Base-by-base conservation (phyloP, 2,329 filamentous ascomycete species). In the Hirsutella thompsonii region DNA sequence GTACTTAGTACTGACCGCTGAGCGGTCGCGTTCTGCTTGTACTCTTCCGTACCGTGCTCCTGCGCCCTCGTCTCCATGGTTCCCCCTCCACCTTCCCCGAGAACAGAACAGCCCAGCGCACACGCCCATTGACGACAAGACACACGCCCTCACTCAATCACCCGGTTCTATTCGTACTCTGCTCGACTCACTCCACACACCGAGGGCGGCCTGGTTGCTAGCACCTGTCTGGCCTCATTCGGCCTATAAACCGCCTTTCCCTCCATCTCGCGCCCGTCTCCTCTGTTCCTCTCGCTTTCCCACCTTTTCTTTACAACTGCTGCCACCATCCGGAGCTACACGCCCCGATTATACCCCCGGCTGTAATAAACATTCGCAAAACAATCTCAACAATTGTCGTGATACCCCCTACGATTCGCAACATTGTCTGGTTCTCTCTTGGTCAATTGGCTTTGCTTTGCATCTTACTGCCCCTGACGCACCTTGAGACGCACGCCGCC, bases 241-340 rank as follows among this genome's bases (percentile, higher is more conserved):
- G 42, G 16, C 16, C 20, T 36, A 37, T 55, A 55, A 55, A 48
- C 48, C 45, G 43, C 36, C 40, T 35, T n/a, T n/a, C 30, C 20
- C 30, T 36, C 20, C 18, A 20, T 8, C 32, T 28, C 33, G 26
- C 39, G 11, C 35, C 19, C 26, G 16, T 21, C 18, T 9, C n/a
- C 16, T 30, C 23, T 23, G 4, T 21, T 18, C 23, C 18, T 2
- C 23, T 20, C n/a, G n/a, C 13, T 14, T 14, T 37, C 14, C 21
- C 8, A 16, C 14, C 29, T 35, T 3, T 16, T 28, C 13, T 9
- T 34, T 16, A 18, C 16, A 16, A 16, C 32, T 34, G 32, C 14
- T 18, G 32, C 32, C n/a, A 16, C 14, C 13, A 3, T 8, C 14
- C 13, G 32, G n/a, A 18, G 13, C 32, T 34, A 14, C 14, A n/a